A percentile compares a stretch with the other conserved stretches of the same genome.
phyloP scores from a whole-genome alignment of 371 early-diverging fungal species.

The Lichtheimia hyalospora region DNA sequence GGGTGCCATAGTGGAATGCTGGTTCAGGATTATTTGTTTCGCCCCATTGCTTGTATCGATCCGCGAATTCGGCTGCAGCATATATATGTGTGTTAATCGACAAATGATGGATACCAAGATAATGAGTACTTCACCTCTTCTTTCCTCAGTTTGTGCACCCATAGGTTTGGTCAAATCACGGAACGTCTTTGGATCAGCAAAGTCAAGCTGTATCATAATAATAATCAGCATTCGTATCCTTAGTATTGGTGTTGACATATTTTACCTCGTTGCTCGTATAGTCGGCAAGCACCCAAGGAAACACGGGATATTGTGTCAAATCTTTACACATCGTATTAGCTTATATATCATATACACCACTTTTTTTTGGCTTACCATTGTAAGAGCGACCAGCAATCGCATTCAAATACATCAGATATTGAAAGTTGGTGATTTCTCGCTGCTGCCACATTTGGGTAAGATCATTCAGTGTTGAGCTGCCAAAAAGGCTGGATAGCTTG shows the following conservation, averaged over 20 bases:
- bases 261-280: slow-evolving; percentile 58
- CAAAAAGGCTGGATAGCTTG: slow-evolving; percentile 60
- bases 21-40: slow-evolving; percentile 73
- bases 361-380: slow-evolving; percentile 34
- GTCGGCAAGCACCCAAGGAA: slow-evolving; percentile 77
- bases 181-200: slow-evolving; percentile 68
- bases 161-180: slow-evolving; percentile 86
- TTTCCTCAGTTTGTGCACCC: slow-evolving; percentile 77
- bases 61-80: slow-evolving; percentile 48
- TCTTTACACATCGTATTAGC: slow-evolving; percentile 25
- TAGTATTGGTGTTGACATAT: not conserved
- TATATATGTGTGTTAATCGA: too few relatives aligned
- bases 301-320: slow-evolving; percentile 71
- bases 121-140: slow-evolving; percentile 37
- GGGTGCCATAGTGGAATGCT: slow-evolving; percentile 88
- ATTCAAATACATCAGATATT: slow-evolving; percentile 87
- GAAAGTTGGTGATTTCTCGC: slow-evolving; percentile 83
- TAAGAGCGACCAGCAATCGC: slow-evolving; percentile 79
- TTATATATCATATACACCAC: not conserved
- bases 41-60: slow-evolving; percentile 64
- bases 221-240: not conserved
- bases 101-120: too few relatives aligned
- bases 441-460: slow-evolving; percentile 74
- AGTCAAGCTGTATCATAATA: slow-evolving; percentile 47
- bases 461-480: slow-evolving; percentile 66